Base-by-base conservation (phyloP, 768 basidiomycete species). In the Auricularia sp. region DNA sequence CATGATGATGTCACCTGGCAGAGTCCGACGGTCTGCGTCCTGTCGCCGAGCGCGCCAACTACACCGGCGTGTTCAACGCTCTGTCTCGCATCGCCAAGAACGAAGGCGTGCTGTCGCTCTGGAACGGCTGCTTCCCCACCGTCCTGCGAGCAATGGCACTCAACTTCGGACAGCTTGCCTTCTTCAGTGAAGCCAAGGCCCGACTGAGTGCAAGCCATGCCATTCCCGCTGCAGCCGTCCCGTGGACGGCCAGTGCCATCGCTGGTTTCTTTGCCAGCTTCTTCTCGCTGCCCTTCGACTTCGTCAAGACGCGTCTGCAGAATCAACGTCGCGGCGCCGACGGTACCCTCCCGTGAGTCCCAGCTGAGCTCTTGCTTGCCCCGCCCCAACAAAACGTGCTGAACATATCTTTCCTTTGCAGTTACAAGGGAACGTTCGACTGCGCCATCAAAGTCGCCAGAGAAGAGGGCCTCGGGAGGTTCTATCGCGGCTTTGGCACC, bases 401-500 rank as follows among this genome's bases (percentile, higher is more conserved):
- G 16, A 14, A 59, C 4, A 7, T 59, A 5, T 33, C 33, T 59
- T 59, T 29, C 11, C 12, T 18, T 23, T 59, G 10, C 56, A 59
- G 56, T 8, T 59, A 59, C 56, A 59, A 59, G 56, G 56, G 56
- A 5, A 59, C 34, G 56, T 14, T 59, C 29, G 56, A 59, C 56
- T 59, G 56, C 23, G 34, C 56, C 34, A 14, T 59, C 56, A 59
- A 59, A 29, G 56, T 59, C 33, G 56, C 56, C 34, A 21, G 56
- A 10, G 56, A 59, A 35, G 56, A 59, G 29, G 56, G 56, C 56
- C 23, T 59, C 8, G 14, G 14, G 56, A 14, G 56, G 11, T 59
- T 59, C 56, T 59, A 59, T 23, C 56, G 56, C 12, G 56, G 56
- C 29, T 59, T 59, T 59, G 56, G 56, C 16, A 59, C 56, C 33